Evolutionary conservation across 495 filamentous ascomycete genomes (phyloP), one percentile per base, ranked within the genome.

Genomic region (Xylona heveae): DNA sequence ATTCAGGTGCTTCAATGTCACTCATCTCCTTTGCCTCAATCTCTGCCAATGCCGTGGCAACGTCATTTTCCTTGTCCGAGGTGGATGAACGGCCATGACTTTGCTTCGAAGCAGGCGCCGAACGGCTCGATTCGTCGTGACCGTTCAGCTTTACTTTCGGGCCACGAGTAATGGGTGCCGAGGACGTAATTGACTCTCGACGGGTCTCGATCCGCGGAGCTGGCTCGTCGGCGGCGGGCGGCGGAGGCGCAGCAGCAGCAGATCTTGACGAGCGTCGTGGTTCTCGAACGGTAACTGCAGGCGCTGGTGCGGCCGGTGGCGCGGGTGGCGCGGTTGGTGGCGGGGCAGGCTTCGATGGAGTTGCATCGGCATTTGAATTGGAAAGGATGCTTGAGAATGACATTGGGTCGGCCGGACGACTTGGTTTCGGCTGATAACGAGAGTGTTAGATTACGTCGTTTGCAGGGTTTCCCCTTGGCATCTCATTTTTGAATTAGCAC

Each of bases 321-420:
- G 17, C 26, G 28, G 31, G 16, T 48, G 42, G 39, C 30, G 39
- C 42, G 21, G 40, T 47, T 0, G 28, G 10, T 10, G 16, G 17
- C 12, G 35, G 12, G 6, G 33, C 23, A 28, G 39, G 19, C 15
- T 9, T 21, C 13, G 36, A 12, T 4, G 61, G 42, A 21, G 59
- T 48, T 18, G 68, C 62, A 27, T 80, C 78, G 45, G 59, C 51
- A 12, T 60, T 52, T 16, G 76, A 65, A 37, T 63, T 73, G 1
- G 80, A 83, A 22, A 92, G 66, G 34, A 92, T 90, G 46, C 77
- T 88, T 20, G 79, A 81, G 41, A 92, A 81, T 2, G 79, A 80
- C 82, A 92, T 92, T 9, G 82, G 76, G 51, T 84, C 74, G 13
- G 71, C 68, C 31, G 73, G 66, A 39, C 76, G 67, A 33, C 68